Evolutionary conservation across 2,329 filamentous ascomycete genomes (phyloP).

Genomic region (Bipolaris bicolor): DNA sequence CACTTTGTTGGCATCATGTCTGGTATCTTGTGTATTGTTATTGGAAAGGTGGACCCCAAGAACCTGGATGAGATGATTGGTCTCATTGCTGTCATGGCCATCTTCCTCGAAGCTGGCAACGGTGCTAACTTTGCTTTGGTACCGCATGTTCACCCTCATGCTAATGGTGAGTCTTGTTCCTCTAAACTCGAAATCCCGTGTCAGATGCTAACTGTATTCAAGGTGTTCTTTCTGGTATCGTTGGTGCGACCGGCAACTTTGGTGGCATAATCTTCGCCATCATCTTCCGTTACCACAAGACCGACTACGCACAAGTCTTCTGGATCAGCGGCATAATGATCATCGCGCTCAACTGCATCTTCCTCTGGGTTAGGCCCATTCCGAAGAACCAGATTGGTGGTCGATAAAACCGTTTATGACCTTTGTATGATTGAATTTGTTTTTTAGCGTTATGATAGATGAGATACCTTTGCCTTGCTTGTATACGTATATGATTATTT

Average conservation of each 20-base stretch:
- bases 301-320: conserved; percentile 71
- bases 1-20: conserved; percentile 62
- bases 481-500: not conserved
- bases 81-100: conserved; percentile 75
- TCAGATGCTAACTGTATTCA: conserved; percentile 18
- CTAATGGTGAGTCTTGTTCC: conserved; percentile 66
- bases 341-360: conserved; percentile 70
- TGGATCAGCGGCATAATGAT: conserved; percentile 84
- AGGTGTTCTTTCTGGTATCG: conserved; percentile 72
- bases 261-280: conserved; percentile 86
- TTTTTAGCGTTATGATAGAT: conserved; percentile 6
- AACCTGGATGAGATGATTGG: conserved; percentile 72
- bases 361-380: conserved; percentile 68
- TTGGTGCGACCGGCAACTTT: conserved; percentile 81
- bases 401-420: conserved; percentile 21
- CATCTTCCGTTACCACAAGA: conserved; percentile 77
- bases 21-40: conserved; percentile 66
- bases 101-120: conserved; percentile 85
- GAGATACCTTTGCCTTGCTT: conserved; percentile 8
- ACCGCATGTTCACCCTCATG: conserved; percentile 81
- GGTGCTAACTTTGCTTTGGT: conserved; percentile 87
- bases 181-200: no score
- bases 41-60: conserved; percentile 68
- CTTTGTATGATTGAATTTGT: not conserved
- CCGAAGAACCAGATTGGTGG: conserved; percentile 61